phyloP scores from a whole-genome alignment of 768 basidiomycete genomes.

The Termitomyces sp. region DNA sequence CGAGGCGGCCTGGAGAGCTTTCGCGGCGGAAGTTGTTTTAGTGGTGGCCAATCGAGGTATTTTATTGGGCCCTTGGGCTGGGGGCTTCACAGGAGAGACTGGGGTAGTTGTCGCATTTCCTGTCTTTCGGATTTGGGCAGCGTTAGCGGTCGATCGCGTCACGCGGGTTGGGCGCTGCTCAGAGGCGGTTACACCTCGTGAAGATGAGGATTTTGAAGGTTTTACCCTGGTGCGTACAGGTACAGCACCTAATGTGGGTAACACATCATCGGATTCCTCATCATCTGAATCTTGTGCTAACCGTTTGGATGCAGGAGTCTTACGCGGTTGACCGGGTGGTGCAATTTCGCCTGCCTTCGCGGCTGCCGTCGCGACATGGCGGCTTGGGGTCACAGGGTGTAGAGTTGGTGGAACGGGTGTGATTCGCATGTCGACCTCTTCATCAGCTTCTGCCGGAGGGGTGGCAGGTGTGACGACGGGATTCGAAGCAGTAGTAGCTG shows the following conservation, averaged over 20 bases:
- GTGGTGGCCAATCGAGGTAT: constrained; percentile 61
- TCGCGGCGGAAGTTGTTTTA: constrained; percentile 42
- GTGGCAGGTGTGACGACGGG: constrained; percentile 68
- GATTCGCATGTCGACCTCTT: constrained; percentile 46
- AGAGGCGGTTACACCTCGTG: constrained; percentile 50
- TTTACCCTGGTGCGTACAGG: constrained; percentile 36
- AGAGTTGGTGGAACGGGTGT: constrained; percentile 31
- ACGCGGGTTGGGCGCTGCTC: constrained; percentile 73
- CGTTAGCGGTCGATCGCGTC: constrained; percentile 61
- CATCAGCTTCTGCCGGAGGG: constrained; percentile 73
- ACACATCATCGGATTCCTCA: constrained; percentile 56
- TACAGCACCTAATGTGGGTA: constrained; percentile 55
- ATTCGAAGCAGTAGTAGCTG: constrained; percentile 28
- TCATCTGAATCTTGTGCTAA: constrained; percentile 61
- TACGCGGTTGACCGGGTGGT: constrained; percentile 80
- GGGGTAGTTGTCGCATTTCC: constrained; percentile 30
- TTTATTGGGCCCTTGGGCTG: constrained; percentile 54
- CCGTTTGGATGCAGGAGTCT: constrained; percentile 80
- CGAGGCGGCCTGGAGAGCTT: constrained; percentile 31
- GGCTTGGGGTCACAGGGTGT: constrained; percentile 78
- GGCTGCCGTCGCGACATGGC: constrained; percentile 63
- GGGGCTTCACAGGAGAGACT: constrained; percentile 37
- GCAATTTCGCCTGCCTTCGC: constrained; percentile 67
- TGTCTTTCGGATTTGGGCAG: constrained; percentile 48
- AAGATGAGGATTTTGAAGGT: constrained; percentile 29